Base-by-base conservation (phyloP, 225 moss, liverwort and hornwort genomes). In the Marchantia paleacea region DNA sequence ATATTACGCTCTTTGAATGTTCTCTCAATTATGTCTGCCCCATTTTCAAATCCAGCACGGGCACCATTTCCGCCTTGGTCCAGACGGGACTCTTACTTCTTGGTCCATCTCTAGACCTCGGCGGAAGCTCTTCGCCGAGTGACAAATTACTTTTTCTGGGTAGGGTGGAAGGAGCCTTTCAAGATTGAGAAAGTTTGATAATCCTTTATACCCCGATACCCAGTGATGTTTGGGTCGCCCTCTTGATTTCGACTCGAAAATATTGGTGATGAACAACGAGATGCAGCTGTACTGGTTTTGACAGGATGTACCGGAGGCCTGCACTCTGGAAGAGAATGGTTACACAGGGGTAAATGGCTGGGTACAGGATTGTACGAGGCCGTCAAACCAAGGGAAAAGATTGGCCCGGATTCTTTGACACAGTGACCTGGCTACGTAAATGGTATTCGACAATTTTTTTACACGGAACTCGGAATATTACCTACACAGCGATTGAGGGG, bases 1-100 rank as follows among this genome's bases (percentile, higher is more conserved):
- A n/a, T 50, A 77, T 47, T 47, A 54, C 49, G 52, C 63, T 10
- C 12, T 57, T 25, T 72, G 47, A 75, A 79, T 31, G 67, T 63
- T 73, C 22, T 24, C 26, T 0, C 52, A 79, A 79, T 76, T 85
- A 48, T 31, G 51, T 25, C 29, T 26, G 58, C 12, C 39, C 28
- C 29, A 80, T 55, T 62, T 20, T 11, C 7, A 24, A 15, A 29
- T 10, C 51, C 10, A 8, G 18, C 72, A 24, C 22, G 60, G 50
- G 48, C 25, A 70, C 7, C 18, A 48, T 20, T 71, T 48, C 3
- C 1, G 20, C 47, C 1, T 10, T 70, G 13, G 20, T 29, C 1
- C 15, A 20, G 15, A n/a, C n/a, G 51, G 52, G 50, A 18, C 24
- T n/a, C 7, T 51, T n/a, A 10, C 31, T 72, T 51, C 72, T 51